Percentiles rank a stretch among this genome's conserved stretches.
Evolutionary conservation across 164 flowering plant genomes (phyloP).

Genomic region (Protea cynaroides): DNA sequence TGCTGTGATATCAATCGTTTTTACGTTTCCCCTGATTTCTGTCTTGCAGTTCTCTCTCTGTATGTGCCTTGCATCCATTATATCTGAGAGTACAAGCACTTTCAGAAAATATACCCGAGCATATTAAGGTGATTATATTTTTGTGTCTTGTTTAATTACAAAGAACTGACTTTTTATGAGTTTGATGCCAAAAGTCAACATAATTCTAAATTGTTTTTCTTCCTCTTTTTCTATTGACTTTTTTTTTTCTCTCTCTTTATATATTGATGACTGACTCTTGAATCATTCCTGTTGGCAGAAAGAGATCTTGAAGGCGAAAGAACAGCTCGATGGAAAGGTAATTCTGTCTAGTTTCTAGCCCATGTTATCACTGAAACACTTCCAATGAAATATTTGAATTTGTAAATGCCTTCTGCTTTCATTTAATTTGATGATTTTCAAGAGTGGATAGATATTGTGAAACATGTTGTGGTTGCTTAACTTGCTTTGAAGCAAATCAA

Average conservation of each 20-base stretch:
- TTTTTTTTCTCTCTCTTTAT: not conserved
- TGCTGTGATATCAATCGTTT: not conserved
- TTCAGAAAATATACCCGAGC: slow-evolving; percentile 62
- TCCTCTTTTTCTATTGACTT: not conserved
- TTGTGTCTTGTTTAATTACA: not conserved
- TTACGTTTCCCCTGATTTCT: not conserved
- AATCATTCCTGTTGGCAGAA: slow-evolving; percentile 38
- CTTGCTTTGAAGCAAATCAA: no score
- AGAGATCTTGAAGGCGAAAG: slow-evolving; percentile 68
- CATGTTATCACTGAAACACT: no score
- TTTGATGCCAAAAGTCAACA: not conserved
- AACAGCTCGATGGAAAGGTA: slow-evolving; percentile 64
- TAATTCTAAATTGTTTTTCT: no score
- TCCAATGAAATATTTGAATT: no score
- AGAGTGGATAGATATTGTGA: no score
- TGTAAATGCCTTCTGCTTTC: no score
- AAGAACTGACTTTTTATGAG: not conserved
- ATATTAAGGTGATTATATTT: slow-evolving; percentile 51
- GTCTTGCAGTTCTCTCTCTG: slow-evolving; percentile 85
- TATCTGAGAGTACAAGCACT: slow-evolving; percentile 87
- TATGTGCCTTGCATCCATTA: slow-evolving; percentile 91
- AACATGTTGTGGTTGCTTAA: no score
- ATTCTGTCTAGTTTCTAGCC: not conserved
- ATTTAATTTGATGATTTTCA: no score
- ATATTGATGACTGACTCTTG: slow-evolving; percentile 1